phyloP scores from a whole-genome alignment of 768 basidiomycete genomes.

The Tricholomella constricta region DNA sequence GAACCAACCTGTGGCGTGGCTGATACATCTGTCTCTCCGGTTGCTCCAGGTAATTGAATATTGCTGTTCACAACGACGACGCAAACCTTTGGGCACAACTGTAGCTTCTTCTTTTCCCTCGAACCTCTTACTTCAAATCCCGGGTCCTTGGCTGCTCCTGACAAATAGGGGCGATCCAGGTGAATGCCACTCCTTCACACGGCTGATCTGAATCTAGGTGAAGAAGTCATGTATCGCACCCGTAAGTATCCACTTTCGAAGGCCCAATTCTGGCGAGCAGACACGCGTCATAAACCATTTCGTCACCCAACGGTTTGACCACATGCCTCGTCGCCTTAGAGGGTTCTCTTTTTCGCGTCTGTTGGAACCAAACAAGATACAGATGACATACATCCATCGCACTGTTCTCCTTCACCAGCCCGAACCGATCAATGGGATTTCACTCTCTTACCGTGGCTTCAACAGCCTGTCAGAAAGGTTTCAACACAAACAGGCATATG shows the following conservation, averaged over 20 bases:
- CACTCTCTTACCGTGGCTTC: slow-evolving; percentile 1
- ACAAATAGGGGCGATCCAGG: background rate
- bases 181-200: background rate
- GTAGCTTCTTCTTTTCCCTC: background rate
- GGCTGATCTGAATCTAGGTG: background rate
- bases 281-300: background rate
- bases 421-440: background rate
- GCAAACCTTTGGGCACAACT: background rate
- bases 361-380: background rate
- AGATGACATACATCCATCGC: background rate
- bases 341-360: background rate
- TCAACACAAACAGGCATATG: background rate
- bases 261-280: background rate
- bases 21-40: background rate
- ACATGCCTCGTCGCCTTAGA: background rate
- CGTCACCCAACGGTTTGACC: background rate
- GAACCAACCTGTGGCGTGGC: background rate
- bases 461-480: background rate
- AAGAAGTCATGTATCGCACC: background rate
- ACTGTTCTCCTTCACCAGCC: background rate
- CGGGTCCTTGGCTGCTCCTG: background rate
- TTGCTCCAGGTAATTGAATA: background rate
- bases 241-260: background rate
- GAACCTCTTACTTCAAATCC: background rate
- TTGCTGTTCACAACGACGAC: background rate